Percentiles rank a stretch among this genome's conserved stretches.
These are phyloP conservation scores for Chaetomium sp. DNA, from an alignment of 2,329 filamentous ascomycete species.

Conservation along the genomic window DNA sequence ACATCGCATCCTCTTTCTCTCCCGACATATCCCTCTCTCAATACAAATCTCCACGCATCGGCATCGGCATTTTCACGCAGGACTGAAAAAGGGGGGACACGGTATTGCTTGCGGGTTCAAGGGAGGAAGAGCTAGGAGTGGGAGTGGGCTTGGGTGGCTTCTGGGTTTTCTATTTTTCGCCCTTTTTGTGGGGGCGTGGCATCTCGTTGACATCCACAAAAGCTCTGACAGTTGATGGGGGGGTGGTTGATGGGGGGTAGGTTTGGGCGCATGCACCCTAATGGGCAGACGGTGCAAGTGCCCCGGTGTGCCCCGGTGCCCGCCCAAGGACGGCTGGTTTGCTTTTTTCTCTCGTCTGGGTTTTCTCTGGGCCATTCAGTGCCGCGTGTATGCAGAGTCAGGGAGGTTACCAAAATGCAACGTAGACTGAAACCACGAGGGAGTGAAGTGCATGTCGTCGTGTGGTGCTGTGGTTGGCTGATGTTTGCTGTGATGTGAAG, in stretches of 20 bases:
- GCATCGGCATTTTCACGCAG: conserved; percentile 21
- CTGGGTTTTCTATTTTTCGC: conserved; percentile 17
- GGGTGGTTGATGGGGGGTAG: neutral
- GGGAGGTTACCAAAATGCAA: conserved; percentile 25
- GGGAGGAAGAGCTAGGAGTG: conserved; percentile 14
- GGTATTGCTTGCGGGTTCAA: conserved; percentile 15
- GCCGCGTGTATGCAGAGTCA: conserved; percentile 25
- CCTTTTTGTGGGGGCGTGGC: conserved; percentile 16
- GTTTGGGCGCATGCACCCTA: conserved; percentile 20
- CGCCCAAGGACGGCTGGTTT: conserved; percentile 24
- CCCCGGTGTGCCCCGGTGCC: conserved; percentile 9
- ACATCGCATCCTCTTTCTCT: conserved; percentile 19
- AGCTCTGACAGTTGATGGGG: conserved; percentile 17
- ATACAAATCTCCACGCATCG: conserved; percentile 14
- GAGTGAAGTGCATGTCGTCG: neutral
- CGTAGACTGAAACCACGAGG: conserved; percentile 24
- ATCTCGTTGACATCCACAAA: conserved; percentile 21
- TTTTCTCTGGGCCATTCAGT: conserved; percentile 19
- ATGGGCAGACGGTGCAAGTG: conserved; percentile 24
- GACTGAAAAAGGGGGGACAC: conserved; percentile 16
- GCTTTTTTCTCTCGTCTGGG: conserved; percentile 15
- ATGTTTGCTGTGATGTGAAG: neutral
- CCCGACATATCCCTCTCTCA: conserved; percentile 18
- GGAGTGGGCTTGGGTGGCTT: conserved; percentile 12
- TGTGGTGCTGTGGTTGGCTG: neutral